Evolutionary conservation across 768 basidiomycete species (phyloP).

Genomic region (Strobilomyces dryophilus): DNA sequence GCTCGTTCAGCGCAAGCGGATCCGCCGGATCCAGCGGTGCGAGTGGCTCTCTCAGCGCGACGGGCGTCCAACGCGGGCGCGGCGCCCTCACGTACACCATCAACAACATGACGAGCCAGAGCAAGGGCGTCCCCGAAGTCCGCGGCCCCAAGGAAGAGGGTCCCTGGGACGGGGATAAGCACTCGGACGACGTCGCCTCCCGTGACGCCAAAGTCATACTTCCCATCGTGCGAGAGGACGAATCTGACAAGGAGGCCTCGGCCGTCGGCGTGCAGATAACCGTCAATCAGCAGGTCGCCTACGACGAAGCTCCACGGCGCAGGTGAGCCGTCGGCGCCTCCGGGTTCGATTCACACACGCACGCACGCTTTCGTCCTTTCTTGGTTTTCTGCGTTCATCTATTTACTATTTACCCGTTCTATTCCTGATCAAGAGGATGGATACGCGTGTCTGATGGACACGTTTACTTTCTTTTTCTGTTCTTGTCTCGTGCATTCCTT

Average conservation of each 20-base stretch:
- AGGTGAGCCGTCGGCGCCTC: slow-evolving; percentile 5
- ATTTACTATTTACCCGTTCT: background rate
- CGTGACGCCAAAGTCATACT: slow-evolving; percentile 35
- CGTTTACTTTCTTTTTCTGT: too few species aligned
- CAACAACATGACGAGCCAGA: slow-evolving; percentile 49
- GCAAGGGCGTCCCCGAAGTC: slow-evolving; percentile 46
- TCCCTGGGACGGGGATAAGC: slow-evolving; percentile 34
- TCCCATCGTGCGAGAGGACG: slow-evolving; percentile 32
- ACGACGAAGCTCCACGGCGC: slow-evolving; percentile 32
- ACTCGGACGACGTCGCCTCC: slow-evolving; percentile 36
- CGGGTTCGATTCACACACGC: too few species aligned
- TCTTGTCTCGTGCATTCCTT: too few species aligned
- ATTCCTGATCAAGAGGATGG: background rate
- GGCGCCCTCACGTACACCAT: slow-evolving; percentile 34
- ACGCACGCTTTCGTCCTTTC: too few species aligned
- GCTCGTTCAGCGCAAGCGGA: slow-evolving; percentile 59
- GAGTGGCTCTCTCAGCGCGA: slow-evolving; percentile 36
- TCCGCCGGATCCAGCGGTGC: slow-evolving; percentile 44
- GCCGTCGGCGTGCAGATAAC: slow-evolving; percentile 54
- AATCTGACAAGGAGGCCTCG: slow-evolving; percentile 17
- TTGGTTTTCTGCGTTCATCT: background rate
- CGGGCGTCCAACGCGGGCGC: slow-evolving; percentile 26
- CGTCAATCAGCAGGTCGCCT: slow-evolving; percentile 53
- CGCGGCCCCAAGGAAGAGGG: slow-evolving; percentile 38
- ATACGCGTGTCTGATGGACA: background rate